Conservation (phyloP, 106 monocot species). For the Acorus gramineus region DNA sequence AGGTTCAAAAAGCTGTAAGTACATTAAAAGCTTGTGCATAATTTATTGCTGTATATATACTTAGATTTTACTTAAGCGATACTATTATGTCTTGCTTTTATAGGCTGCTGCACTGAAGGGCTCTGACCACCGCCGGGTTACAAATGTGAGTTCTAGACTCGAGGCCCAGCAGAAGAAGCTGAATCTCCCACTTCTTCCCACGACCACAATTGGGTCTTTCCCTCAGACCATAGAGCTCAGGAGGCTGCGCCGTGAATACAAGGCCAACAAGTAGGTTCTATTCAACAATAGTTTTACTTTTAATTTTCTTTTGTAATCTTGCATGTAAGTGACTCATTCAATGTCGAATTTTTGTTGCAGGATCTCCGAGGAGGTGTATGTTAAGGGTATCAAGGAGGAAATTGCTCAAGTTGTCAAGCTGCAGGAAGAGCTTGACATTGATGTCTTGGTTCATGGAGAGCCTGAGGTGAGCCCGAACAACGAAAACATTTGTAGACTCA, state of each 20-base stretch:
- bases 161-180: constrained; percentile 43
- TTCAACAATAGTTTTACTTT: not conserved
- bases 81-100: not conserved
- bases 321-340: too few relatives aligned
- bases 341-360: constrained; percentile 5
- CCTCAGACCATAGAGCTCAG: constrained; percentile 43
- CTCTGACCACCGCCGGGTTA: constrained; percentile 36
- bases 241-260: constrained; percentile 45
- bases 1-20: constrained; percentile 41
- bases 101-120: constrained; percentile 37
- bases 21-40: not conserved
- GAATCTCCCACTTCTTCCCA: constrained; percentile 37
- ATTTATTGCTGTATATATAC: not conserved
- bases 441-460: constrained; percentile 71
- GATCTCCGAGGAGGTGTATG: constrained; percentile 43
- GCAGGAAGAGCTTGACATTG: constrained; percentile 66
- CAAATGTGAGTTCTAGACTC: constrained; percentile 34
- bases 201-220: constrained; percentile 48
- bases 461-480: constrained; percentile 38
- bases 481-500: not conserved
- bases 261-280: constrained; percentile 49
- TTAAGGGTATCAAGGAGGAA: constrained; percentile 34
- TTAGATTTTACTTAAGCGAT: not conserved
- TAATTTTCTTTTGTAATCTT: not conserved
- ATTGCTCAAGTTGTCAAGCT: constrained; percentile 39